Conservation (phyloP, 805 yeast species). For the Nadsonia fulvescens region DNA sequence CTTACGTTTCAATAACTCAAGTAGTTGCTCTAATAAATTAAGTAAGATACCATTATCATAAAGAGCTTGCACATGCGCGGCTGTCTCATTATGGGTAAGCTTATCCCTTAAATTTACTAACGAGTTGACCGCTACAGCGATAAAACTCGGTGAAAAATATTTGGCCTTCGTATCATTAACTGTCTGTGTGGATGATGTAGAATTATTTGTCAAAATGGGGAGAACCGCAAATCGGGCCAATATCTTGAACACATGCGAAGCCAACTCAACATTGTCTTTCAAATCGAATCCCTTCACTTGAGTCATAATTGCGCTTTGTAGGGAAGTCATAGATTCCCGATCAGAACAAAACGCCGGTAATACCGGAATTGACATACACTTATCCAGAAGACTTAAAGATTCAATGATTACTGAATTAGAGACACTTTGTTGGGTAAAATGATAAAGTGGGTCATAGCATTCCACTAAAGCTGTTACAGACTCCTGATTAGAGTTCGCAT, state of each 20-base stretch:
- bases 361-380: slow-evolving; percentile 57
- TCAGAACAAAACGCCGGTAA: slow-evolving; percentile 43
- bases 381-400: slow-evolving; percentile 40
- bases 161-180: slow-evolving; percentile 2
- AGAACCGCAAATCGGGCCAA: slow-evolving; percentile 7
- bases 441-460: slow-evolving; percentile 32
- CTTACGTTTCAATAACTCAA: slow-evolving; percentile 8
- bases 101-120: slow-evolving; percentile 1
- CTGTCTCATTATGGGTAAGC: slow-evolving; percentile 1
- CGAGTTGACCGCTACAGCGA: slow-evolving; percentile 3
- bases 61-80: slow-evolving; percentile 2
- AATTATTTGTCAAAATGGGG: slow-evolving; percentile 7
- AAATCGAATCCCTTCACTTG: slow-evolving; percentile 23
- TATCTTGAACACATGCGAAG: slow-evolving; percentile 6
- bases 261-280: slow-evolving; percentile 1
- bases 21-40: slow-evolving; percentile 5
- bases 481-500: slow-evolving; percentile 29
- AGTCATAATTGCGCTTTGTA: slow-evolving; percentile 43
- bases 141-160: neutral
- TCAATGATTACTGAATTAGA: slow-evolving; percentile 18
- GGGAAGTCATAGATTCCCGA: slow-evolving; percentile 33
- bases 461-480: slow-evolving; percentile 36
- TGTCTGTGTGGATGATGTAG: slow-evolving; percentile 5
- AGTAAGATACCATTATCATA: slow-evolving; percentile 4
- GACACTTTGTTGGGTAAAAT: too few relatives aligned